A percentile compares a stretch with the other conserved stretches of the same genome.
Evolutionary conservation across 768 basidiomycete genomes (phyloP).

Genomic region (Termitomyces sp.): DNA sequence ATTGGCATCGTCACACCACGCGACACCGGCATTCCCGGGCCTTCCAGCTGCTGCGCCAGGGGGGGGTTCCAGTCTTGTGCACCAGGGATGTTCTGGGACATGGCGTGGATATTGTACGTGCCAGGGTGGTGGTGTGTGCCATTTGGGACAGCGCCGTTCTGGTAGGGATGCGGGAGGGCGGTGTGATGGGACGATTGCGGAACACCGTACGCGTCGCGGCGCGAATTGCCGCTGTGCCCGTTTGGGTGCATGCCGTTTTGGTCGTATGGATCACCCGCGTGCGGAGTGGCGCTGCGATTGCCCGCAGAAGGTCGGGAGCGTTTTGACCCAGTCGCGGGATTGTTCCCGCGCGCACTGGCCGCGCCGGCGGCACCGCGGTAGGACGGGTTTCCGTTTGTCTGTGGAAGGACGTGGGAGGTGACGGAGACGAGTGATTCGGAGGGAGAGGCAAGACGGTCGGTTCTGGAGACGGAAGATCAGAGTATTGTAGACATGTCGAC

Average conservation of each 20-base stretch:
- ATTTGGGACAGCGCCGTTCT: conserved; percentile 15
- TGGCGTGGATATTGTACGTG: conserved; percentile 35
- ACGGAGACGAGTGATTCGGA: conserved; percentile 70
- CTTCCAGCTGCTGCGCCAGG: conserved; percentile 56
- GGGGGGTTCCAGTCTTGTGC: conserved; percentile 47
- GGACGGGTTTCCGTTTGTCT: conserved; percentile 24
- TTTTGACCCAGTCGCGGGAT: conserved; percentile 22
- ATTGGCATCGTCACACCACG: conserved; percentile 29
- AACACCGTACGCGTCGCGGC: conserved; percentile 38
- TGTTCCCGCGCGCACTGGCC: conserved; percentile 8
- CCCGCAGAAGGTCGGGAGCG: conserved; percentile 37
- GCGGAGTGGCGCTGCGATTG: conserved; percentile 35
- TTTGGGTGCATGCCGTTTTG: conserved; percentile 20
- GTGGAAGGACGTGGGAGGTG: conserved; percentile 54
- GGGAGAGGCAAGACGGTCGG: conserved; percentile 63
- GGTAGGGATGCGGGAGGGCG: conserved; percentile 47
- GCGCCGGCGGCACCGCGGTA: conserved; percentile 23
- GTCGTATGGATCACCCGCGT: conserved; percentile 30
- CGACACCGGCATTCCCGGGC: conserved; percentile 73
- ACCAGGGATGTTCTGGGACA: conserved; percentile 24
- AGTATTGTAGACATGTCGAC: conserved; percentile 3
- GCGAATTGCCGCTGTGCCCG: conserved; percentile 14
- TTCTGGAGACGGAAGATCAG: conserved; percentile 29
- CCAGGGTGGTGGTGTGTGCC: conserved; percentile 31
- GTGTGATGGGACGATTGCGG: conserved; percentile 53